A percentile compares a stretch with the other conserved stretches of the same genome.
These are phyloP conservation scores for Yarrowia galli DNA, from an alignment of 1,139 yeast genomes.

Conservation along the genomic window DNA sequence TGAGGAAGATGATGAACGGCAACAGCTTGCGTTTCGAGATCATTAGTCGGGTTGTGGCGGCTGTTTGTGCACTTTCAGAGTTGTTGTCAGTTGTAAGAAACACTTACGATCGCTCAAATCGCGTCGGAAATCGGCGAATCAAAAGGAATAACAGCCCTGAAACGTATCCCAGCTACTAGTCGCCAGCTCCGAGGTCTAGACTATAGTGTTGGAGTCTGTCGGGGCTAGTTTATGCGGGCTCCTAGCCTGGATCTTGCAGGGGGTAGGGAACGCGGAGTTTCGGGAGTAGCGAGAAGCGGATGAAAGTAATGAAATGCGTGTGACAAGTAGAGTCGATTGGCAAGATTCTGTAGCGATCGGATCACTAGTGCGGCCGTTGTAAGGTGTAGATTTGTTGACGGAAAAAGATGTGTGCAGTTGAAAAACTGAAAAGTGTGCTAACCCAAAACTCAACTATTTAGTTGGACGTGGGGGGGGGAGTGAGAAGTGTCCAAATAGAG, in stretches of 20 bases:
- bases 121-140: not conserved
- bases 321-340: not conserved
- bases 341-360: not conserved
- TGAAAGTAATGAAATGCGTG: not conserved
- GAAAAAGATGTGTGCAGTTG: not conserved
- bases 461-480: not conserved
- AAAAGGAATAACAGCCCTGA: not conserved
- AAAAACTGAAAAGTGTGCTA: not conserved
- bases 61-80: not conserved
- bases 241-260: not conserved
- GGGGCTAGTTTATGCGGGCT: conserved; percentile 7
- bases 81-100: not conserved
- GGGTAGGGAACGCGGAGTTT: not conserved
- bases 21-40: conserved; percentile 25
- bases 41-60: not conserved
- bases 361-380: not conserved
- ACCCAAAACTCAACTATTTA: not conserved
- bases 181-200: not conserved
- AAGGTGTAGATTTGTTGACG: not conserved
- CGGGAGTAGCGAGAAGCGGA: not conserved
- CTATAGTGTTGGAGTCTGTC: not conserved
- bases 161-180: not conserved
- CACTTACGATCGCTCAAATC: not conserved
- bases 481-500: no score
- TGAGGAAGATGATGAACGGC: conserved; percentile 11